Conservation (phyloP, 768 basidiomycete species). For the Cubamyces lactineus region DNA sequence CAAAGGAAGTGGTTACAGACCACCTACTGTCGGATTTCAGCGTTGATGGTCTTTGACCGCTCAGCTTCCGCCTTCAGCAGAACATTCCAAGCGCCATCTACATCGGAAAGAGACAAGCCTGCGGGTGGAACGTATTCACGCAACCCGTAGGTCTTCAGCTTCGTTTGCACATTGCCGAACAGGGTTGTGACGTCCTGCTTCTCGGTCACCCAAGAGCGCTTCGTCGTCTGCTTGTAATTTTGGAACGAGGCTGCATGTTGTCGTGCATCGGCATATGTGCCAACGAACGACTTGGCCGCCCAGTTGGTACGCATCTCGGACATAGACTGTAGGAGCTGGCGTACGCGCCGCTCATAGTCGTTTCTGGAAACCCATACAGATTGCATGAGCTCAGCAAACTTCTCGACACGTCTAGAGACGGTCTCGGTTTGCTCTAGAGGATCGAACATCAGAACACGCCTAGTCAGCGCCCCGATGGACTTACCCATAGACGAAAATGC, state of each 20-base stretch:
- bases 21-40: conserved; percentile 83
- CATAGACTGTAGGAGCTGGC: conserved; percentile 70
- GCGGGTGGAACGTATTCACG: conserved; percentile 79
- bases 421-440: conserved; percentile 89
- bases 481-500: conserved; percentile 96
- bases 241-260: conserved; percentile 71
- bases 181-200: conserved; percentile 85
- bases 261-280: conserved; percentile 83
- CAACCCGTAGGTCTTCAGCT: conserved; percentile 88
- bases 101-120: conserved; percentile 69
- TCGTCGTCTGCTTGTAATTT: conserved; percentile 82
- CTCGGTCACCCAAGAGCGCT: conserved; percentile 88
- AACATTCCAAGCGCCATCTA: conserved; percentile 77
- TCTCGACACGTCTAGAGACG: conserved; percentile 89
- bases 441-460: background rate
- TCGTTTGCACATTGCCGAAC: conserved; percentile 93
- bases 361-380: conserved; percentile 86
- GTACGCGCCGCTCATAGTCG: conserved; percentile 90
- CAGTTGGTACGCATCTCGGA: conserved; percentile 70
- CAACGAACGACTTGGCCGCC: conserved; percentile 64
- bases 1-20: conserved; percentile 31
- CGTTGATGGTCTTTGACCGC: conserved; percentile 83
- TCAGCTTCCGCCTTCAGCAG: conserved; percentile 76
- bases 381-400: conserved; percentile 95
- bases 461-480: conserved; percentile 28